Conservation (phyloP, 805 yeast species). For the Wickerhamomyces queroliae region DNA sequence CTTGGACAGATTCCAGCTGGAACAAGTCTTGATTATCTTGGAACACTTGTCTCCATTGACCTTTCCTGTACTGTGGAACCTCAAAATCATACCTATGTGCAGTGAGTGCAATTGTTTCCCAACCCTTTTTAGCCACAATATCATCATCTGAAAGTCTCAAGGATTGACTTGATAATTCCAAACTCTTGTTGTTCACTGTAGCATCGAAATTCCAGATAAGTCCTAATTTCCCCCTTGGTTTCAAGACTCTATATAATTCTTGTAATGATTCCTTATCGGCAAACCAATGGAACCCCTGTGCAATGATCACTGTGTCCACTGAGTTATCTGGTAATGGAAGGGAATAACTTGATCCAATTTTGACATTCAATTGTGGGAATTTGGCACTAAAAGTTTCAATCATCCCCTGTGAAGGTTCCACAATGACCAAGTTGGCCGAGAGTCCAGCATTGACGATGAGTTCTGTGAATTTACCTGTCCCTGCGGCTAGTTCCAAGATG, state of each 20-base stretch:
- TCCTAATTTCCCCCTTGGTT: conserved; percentile 44
- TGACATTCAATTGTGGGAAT: conserved; percentile 36
- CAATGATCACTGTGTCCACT: conserved; percentile 45
- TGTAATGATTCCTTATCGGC: conserved; percentile 40
- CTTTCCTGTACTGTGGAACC: conserved; percentile 54
- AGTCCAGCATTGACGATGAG: conserved; percentile 34
- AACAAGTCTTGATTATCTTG: conserved; percentile 28
- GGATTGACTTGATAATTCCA: conserved; percentile 4
- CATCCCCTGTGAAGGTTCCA: conserved; percentile 59
- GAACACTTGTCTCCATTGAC: conserved; percentile 39
- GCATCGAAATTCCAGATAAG: conserved; percentile 56
- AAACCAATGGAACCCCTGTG: conserved; percentile 69
- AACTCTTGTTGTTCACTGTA: conserved; percentile 9
- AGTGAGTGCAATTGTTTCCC: conserved; percentile 11
- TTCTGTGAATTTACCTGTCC: conserved; percentile 60
- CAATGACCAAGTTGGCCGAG: conserved; percentile 31
- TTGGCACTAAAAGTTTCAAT: conserved; percentile 36
- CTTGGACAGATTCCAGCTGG: conserved; percentile 24
- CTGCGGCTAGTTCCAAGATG: conserved; percentile 50
- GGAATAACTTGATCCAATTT: conserved; percentile 37
- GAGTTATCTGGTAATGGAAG: conserved; percentile 40
- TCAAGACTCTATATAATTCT: conserved; percentile 47
- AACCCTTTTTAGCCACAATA: conserved; percentile 4
- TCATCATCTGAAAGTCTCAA: conserved; percentile 7
- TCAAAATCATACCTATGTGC: conserved; percentile 28